Evolutionary conservation across 2,329 filamentous ascomycete species (phyloP).

Genomic region (Colletotrichum horii): DNA sequence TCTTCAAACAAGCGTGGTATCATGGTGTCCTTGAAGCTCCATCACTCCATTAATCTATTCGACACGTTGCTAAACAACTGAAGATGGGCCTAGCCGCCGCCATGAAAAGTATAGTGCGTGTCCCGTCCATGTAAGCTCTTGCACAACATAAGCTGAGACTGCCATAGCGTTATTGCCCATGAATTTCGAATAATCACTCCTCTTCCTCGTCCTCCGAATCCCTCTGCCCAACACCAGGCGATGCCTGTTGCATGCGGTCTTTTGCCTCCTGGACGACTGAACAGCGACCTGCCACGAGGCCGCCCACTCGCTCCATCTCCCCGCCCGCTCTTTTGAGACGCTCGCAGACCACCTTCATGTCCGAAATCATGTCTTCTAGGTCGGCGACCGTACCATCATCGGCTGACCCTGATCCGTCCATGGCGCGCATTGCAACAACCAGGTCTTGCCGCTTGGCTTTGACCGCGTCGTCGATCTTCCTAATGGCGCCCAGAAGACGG

Average conservation of each 20-base stretch:
- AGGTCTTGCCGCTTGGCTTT: background rate
- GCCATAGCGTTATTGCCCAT: background rate
- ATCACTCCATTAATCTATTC: background rate
- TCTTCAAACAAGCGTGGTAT: background rate
- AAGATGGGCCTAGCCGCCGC: background rate
- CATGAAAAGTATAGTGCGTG: background rate
- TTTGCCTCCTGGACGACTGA: background rate
- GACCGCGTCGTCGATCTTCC: background rate
- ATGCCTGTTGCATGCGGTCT: background rate
- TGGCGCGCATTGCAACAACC: background rate
- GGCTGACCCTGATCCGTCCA: background rate
- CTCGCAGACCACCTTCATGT: background rate
- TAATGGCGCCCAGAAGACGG: background rate
- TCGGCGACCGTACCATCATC: background rate
- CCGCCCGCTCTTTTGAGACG: background rate
- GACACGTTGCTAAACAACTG: background rate
- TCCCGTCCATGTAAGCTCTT: background rate
- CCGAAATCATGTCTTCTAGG: background rate
- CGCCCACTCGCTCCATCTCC: background rate
- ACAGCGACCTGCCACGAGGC: background rate
- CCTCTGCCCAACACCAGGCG: background rate
- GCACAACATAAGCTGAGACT: background rate
- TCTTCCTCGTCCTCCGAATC: background rate
- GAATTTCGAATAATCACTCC: background rate
- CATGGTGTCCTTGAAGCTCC: background rate